Evolutionary conservation across 805 yeast species (phyloP).

Genomic region (Schizosaccharomyces japonicus): DNA sequence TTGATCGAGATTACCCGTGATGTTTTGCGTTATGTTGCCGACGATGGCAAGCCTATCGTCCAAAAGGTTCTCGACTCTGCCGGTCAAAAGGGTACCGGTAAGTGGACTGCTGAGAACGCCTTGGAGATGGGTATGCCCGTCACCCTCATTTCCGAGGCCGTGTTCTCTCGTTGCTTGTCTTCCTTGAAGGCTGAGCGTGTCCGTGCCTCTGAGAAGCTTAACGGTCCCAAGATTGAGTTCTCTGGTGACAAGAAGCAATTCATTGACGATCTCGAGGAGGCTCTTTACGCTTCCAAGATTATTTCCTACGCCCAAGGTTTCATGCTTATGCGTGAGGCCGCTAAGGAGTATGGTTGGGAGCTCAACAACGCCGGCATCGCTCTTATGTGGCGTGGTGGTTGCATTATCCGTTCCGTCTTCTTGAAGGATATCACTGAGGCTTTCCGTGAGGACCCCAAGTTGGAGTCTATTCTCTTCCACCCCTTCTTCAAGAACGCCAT

Average conservation of each 20-base stretch:
- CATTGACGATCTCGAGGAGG: slow-evolving; percentile 88
- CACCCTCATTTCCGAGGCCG: slow-evolving; percentile 95
- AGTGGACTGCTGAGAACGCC: slow-evolving; percentile 98
- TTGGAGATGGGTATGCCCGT: slow-evolving; percentile 96
- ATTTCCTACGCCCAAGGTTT: slow-evolving; percentile 98
- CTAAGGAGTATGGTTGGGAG: slow-evolving; percentile 88
- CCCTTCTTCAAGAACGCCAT: slow-evolving; percentile 83
- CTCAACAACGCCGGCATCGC: slow-evolving; percentile 96
- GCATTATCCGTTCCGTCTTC: slow-evolving; percentile 97
- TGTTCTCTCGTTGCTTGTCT: slow-evolving; percentile 81
- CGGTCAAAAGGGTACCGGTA: slow-evolving; percentile 99
- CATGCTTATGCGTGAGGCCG: slow-evolving; percentile 97
- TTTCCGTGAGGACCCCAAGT: slow-evolving; percentile 74
- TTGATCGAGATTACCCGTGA: slow-evolving; percentile 91
- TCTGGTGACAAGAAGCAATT: slow-evolving; percentile 58
- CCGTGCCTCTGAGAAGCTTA: slow-evolving; percentile 52
- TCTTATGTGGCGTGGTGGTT: slow-evolving; percentile 99
- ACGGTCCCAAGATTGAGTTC: slow-evolving; percentile 55
- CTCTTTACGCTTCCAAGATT: slow-evolving; percentile 92
- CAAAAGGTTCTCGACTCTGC: slow-evolving; percentile 94
- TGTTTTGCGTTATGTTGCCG: slow-evolving; percentile 69
- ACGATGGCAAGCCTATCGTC: slow-evolving; percentile 75
- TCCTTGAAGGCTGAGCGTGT: slow-evolving; percentile 80
- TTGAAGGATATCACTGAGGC: slow-evolving; percentile 92
- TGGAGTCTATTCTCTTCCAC: slow-evolving; percentile 88